Evolutionary conservation across 2,329 filamentous ascomycete species (phyloP).

Genomic region (Pseudocercospora musae): DNA sequence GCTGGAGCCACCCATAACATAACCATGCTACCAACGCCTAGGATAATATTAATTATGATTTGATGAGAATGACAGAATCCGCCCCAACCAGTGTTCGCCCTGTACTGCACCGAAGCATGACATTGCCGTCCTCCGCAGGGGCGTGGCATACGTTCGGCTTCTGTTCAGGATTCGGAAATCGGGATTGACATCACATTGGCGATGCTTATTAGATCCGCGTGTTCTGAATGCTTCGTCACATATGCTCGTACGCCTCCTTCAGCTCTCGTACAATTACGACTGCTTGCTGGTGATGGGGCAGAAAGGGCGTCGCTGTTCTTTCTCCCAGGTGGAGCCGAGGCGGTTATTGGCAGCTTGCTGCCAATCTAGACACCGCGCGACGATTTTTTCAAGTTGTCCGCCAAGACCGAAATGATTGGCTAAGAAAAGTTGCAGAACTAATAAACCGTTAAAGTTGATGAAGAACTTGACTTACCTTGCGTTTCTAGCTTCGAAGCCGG

Average conservation of each 20-base stretch:
- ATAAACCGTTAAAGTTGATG: no score
- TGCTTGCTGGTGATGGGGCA: not conserved
- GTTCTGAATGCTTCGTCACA: not conserved
- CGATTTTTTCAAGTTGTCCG: no score
- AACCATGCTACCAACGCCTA: no score
- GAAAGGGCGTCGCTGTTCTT: not conserved
- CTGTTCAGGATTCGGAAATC: not conserved
- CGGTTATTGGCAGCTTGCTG: no score
- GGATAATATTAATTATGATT: no score
- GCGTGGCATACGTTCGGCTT: not conserved
- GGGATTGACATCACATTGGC: not conserved
- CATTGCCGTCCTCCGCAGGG: not conserved
- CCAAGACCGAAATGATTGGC: no score
- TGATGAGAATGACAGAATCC: no score
- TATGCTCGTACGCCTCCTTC: not conserved
- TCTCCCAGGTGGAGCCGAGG: not conserved
- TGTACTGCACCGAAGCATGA: not conserved
- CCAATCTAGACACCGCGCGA: no score
- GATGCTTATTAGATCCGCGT: not conserved
- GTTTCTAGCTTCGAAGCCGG: no score
- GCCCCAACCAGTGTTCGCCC: not conserved
- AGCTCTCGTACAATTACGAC: not conserved
- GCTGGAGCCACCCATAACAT: no score
- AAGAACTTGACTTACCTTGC: no score
- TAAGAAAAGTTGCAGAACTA: no score